Evolutionary conservation across 83 land plant genomes (phyloP).

Genomic region (Thuja plicata): DNA sequence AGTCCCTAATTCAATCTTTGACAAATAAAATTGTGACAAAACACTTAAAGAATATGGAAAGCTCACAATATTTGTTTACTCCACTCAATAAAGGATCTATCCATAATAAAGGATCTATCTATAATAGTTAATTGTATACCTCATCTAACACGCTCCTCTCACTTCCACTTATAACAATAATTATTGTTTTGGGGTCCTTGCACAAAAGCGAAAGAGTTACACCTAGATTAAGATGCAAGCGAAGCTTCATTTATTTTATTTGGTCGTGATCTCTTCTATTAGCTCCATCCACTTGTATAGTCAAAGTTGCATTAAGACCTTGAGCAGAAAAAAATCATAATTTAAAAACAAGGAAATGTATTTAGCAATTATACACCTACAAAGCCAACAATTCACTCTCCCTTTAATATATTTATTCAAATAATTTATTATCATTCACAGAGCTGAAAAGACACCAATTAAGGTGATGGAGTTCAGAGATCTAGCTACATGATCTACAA

Average conservation of each 20-base stretch:
- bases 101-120: no score
- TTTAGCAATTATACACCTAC: background rate
- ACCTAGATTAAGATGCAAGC: conserved; percentile 34
- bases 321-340: background rate
- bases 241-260: conserved; percentile 43
- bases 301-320: conserved; percentile 51
- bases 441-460: background rate
- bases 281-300: conserved; percentile 49
- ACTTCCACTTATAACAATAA: conserved; percentile 57
- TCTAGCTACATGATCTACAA: background rate
- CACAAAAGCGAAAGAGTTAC: conserved; percentile 33
- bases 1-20: no score
- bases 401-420: background rate
- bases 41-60: no score
- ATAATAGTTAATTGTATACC: conserved; percentile 16
- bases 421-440: background rate
- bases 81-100: no score
- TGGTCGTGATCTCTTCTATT: conserved; percentile 51
- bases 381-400: background rate
- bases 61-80: no score
- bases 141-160: conserved; percentile 50
- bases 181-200: conserved; percentile 41
- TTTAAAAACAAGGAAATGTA: background rate
- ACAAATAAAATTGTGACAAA: no score
- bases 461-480: background rate